phyloP scores from a whole-genome alignment of 2,329 filamentous ascomycete species.

The Pseudophaeomoniella oleicola region DNA sequence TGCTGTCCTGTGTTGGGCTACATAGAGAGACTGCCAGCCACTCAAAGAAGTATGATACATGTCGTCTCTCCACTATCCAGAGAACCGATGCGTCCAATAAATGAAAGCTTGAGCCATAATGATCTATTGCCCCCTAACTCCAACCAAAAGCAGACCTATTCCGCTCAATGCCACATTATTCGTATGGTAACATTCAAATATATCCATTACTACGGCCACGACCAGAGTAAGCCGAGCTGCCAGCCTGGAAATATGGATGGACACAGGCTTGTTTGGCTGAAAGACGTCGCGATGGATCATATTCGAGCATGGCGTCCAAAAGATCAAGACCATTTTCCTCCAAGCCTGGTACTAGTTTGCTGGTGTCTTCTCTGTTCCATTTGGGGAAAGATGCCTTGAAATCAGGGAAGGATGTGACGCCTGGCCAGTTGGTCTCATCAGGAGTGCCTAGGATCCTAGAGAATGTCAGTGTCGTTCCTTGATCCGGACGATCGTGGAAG shows the following conservation, averaged over 20 bases:
- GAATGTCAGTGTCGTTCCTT: no score
- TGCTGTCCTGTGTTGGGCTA: no score
- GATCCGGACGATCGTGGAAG: no score
- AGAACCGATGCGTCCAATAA: background rate
- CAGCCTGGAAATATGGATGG: constrained; percentile 64
- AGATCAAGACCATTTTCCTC: constrained; percentile 43
- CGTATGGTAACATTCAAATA: constrained; percentile 17
- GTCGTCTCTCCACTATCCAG: background rate
- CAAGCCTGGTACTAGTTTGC: constrained; percentile 54
- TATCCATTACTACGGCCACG: constrained; percentile 22
- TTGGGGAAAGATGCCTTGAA: constrained; percentile 89
- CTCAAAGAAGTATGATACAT: no score
- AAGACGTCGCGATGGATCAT: constrained; percentile 74
- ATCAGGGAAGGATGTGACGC: constrained; percentile 86
- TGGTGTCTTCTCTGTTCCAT: constrained; percentile 59
- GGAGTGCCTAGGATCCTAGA: constrained; percentile 65
- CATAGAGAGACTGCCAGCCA: no score
- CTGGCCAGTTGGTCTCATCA: constrained; percentile 69
- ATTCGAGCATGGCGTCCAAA: constrained; percentile 59
- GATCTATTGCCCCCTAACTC: background rate
- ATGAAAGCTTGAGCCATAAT: background rate
- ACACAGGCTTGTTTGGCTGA: constrained; percentile 77
- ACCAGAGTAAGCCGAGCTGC: constrained; percentile 32
- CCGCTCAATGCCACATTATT: constrained; percentile 3
- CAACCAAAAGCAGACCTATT: constrained; percentile 2